Evolutionary conservation across 108 stramenopile genomes (phyloP).

Genomic region (Cyclotella distinguenda): DNA sequence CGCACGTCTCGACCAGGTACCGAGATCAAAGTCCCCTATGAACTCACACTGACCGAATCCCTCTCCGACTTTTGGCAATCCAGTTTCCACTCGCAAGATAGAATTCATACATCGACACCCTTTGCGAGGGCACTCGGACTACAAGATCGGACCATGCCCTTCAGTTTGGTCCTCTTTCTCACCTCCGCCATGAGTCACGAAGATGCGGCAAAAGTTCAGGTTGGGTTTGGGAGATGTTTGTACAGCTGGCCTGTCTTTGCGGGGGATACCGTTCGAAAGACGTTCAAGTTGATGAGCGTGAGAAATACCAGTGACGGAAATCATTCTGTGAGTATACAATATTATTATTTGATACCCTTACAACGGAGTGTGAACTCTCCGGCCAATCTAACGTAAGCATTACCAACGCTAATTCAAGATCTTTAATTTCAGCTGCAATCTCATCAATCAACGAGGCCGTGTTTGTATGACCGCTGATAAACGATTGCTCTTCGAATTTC

Average conservation of each 20-base stretch:
- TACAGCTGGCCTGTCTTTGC: conserved; percentile 87
- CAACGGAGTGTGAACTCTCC: neutral
- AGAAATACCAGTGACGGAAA: conserved; percentile 75
- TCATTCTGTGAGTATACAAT: conserved; percentile 44
- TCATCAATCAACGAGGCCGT: conserved; percentile 82
- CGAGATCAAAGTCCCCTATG: conserved; percentile 70
- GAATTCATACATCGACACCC: conserved; percentile 85
- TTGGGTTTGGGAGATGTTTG: conserved; percentile 68
- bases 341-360: neutral
- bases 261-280: conserved; percentile 85
- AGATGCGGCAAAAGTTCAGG: conserved; percentile 84
- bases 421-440: conserved; percentile 69
- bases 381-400: neutral
- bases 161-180: conserved; percentile 50
- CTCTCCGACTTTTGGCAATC: conserved; percentile 82
- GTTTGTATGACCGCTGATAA: conserved; percentile 85
- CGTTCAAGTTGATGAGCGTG: conserved; percentile 67
- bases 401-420: conserved; percentile 25
- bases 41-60: conserved; percentile 70
- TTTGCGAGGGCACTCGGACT: conserved; percentile 81
- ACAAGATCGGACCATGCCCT: conserved; percentile 73
- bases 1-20: conserved; percentile 64
- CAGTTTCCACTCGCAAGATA: conserved; percentile 83
- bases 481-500: conserved; percentile 81
- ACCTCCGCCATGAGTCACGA: conserved; percentile 80